Evolutionary conservation across 108 stramenopile species (phyloP), one percentile per base, ranked within the genome.

Genomic region (Stephanodiscus minutulus): DNA sequence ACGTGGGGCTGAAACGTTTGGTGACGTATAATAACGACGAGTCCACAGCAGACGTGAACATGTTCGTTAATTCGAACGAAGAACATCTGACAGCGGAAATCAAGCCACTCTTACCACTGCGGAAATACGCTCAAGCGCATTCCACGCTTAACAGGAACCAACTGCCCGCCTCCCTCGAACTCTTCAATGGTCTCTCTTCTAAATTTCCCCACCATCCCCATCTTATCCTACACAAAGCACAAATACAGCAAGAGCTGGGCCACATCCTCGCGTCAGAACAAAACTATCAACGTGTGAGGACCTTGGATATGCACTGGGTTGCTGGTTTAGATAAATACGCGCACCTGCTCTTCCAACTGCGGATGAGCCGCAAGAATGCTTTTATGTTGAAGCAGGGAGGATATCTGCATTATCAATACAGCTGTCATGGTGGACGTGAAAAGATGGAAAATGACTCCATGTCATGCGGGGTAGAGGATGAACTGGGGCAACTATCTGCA

Each of bases 301-400:
- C 62, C 39, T 29, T 76, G 17, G 79, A 81, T 64, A 35, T 29
- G 17, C 36, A 75, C 29, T 72, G 72, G 71, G 47, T 65, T 7
- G 71, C 88, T 18, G 68, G 79, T 28, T 90, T 94, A 88, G 92
- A 91, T 67, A 76, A 88, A 35, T 94, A 94, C 60, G 92, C 85
- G 9, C 81, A 89, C 44, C 78, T 94, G 24, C 56, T 61, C 6
- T 69, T 70, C 20, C 83, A 93, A 58, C 76, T 88, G 15, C 80
- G 87, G 66, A 85, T 78, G 72, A 88, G 86, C 60, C 86, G 89
- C 11, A 74, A 68, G 24, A 74, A 74, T 69, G 72, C 77, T 7
- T 39, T 66, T 62, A 84, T 72, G 80, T 46, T 56, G 58, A 64
- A 21, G 79, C 88, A n/a, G 74, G 82, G 52, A 31, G 83, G 60